Evolutionary conservation across 1,284 basidiomycete genomes (phyloP).

Genomic region (Papiliotrema nemorosa): DNA sequence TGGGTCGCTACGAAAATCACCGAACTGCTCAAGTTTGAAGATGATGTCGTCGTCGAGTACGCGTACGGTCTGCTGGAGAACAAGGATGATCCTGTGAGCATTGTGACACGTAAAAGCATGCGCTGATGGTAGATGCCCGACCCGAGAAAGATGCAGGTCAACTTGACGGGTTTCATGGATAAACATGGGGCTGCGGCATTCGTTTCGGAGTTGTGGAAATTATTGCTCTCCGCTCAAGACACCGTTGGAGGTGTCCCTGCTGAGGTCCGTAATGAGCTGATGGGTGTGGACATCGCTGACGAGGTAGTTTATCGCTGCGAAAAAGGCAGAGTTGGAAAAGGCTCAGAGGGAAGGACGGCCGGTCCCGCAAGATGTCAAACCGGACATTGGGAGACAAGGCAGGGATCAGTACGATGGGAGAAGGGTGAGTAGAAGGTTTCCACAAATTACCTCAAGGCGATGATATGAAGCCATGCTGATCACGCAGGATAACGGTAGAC

Average conservation of each 20-base stretch:
- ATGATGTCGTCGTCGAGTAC: constrained; percentile 95
- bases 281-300: not conserved
- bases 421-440: constrained; percentile 3
- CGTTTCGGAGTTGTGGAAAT: constrained; percentile 82
- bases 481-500: not conserved
- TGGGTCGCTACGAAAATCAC: constrained; percentile 92
- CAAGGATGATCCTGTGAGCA: constrained; percentile 67
- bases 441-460: constrained; percentile 2
- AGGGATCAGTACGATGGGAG: constrained; percentile 21
- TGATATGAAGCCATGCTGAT: not conserved
- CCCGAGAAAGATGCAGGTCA: constrained; percentile 92
- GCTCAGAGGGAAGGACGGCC: constrained; percentile 52
- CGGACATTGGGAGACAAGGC: constrained; percentile 10
- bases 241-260: constrained; percentile 85
- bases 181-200: constrained; percentile 66
- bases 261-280: constrained; percentile 48
- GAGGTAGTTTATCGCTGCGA: constrained; percentile 75
- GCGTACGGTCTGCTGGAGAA: constrained; percentile 90
- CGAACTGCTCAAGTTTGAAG: constrained; percentile 87
- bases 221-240: constrained; percentile 84
- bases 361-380: constrained; percentile 2
- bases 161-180: constrained; percentile 82
- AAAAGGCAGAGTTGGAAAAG: constrained; percentile 86
- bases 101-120: not conserved
- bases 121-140: constrained; percentile 66